A percentile compares a stretch with the other conserved stretches of the same genome.
phyloP scores from a whole-genome alignment of 2,329 filamentous ascomycete genomes.

The Moelleriella libera region DNA sequence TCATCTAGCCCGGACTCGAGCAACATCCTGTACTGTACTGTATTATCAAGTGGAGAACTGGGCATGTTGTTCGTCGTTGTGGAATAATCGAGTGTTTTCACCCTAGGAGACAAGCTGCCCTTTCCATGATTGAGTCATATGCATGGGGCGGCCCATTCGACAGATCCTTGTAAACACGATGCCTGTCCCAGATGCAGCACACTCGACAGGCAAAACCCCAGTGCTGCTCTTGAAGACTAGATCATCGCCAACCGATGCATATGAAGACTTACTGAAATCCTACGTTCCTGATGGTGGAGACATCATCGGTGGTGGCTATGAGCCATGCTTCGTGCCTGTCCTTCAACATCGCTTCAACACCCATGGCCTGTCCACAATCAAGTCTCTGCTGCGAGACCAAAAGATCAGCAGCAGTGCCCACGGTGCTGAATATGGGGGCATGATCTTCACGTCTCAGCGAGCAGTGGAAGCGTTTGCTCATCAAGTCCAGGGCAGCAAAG shows the following conservation, averaged over 20 bases:
- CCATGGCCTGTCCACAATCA: slow-evolving; percentile 39
- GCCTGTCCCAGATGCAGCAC: too few relatives aligned
- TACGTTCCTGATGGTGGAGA: background rate
- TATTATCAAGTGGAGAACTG: too few relatives aligned
- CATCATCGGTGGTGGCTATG: slow-evolving; percentile 23
- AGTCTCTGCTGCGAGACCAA: slow-evolving; percentile 29
- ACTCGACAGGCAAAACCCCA: slow-evolving; percentile 16
- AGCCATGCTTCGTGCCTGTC: slow-evolving; percentile 61
- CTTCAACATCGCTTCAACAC: slow-evolving; percentile 56
- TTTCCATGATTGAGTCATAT: background rate
- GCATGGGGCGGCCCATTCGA: background rate
- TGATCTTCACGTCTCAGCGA: slow-evolving; percentile 74
- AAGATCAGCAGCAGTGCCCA: slow-evolving; percentile 21
- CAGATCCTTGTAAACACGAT: too few relatives aligned
- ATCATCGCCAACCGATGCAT: slow-evolving; percentile 56
- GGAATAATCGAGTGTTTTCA: too few relatives aligned
- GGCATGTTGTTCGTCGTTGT: too few relatives aligned
- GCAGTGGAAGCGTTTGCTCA: slow-evolving; percentile 66
- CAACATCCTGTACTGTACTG: too few relatives aligned
- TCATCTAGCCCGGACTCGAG: background rate
- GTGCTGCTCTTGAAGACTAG: slow-evolving; percentile 67
- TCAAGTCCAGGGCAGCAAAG: slow-evolving; percentile 41
- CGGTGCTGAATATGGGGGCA: slow-evolving; percentile 47
- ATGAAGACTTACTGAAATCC: slow-evolving; percentile 46
- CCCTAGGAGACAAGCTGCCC: background rate